These are phyloP conservation scores for Verticillium longisporum DNA, from an alignment of 2,329 filamentous ascomycete genomes.

Conservation along the genomic window DNA sequence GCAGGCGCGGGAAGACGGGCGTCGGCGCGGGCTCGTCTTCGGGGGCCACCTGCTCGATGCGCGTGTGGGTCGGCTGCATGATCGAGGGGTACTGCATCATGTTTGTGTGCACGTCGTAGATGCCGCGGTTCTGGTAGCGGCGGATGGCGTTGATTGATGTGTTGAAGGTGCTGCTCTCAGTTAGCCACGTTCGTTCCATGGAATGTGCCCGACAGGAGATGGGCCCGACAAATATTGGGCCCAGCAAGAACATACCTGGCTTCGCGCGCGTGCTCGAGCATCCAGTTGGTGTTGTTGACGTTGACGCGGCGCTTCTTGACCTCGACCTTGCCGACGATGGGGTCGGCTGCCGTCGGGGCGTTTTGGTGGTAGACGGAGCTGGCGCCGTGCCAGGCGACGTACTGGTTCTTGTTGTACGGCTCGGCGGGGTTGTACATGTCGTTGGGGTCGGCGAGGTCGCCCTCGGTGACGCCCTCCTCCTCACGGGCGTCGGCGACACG, in stretches of 20 bases:
- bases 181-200: not conserved
- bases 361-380: constrained; percentile 91
- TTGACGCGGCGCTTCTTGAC: constrained; percentile 79
- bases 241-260: constrained; percentile 58
- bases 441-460: constrained; percentile 84
- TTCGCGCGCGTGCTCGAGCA: constrained; percentile 86
- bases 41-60: constrained; percentile 63
- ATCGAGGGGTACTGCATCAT: constrained; percentile 77
- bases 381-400: constrained; percentile 96
- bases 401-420: constrained; percentile 97
- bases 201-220: not conserved
- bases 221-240: not conserved
- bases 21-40: constrained; percentile 15
- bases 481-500: constrained; percentile 67
- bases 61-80: constrained; percentile 84
- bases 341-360: constrained; percentile 67
- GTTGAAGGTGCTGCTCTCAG: constrained; percentile 68
- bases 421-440: constrained; percentile 72
- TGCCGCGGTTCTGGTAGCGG: constrained; percentile 58
- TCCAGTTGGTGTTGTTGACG: constrained; percentile 93
- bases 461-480: constrained; percentile 69
- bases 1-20: constrained; percentile 38
- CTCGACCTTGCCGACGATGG: constrained; percentile 65
- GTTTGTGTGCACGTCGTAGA: constrained; percentile 95
- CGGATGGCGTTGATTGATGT: constrained; percentile 63